A percentile compares a stretch with the other conserved stretches of the same genome.
Conservation (phyloP, 768 basidiomycete species). For the Russula emetica region DNA sequence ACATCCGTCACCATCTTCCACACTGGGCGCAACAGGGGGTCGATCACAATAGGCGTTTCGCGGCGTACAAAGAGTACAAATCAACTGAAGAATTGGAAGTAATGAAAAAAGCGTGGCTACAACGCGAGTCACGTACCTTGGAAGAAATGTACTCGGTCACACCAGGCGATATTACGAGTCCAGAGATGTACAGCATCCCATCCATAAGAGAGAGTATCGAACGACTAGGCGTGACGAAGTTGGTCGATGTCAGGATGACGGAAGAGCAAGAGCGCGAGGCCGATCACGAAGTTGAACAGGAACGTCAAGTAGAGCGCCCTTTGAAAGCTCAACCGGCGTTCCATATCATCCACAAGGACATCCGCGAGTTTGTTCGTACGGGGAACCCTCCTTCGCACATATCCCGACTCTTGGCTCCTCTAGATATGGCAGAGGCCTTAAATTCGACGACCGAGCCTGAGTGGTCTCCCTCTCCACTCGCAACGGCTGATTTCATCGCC, state of each 20-base stretch:
- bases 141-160: slow-evolving; percentile 16
- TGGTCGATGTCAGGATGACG: slow-evolving; percentile 7
- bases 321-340: slow-evolving; percentile 4
- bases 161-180: neutral
- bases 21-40: slow-evolving; percentile 19
- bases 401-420: slow-evolving; percentile 7
- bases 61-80: neutral
- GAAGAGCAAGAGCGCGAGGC: slow-evolving; percentile 26
- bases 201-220: slow-evolving; percentile 6
- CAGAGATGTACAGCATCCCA: neutral
- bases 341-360: slow-evolving; percentile 3
- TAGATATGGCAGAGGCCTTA: neutral
- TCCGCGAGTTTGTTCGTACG: slow-evolving; percentile 13
- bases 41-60: slow-evolving; percentile 9
- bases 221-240: neutral
- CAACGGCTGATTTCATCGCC: slow-evolving; percentile 18
- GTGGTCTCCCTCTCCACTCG: slow-evolving; percentile 19
- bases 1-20: slow-evolving; percentile 18
- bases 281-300: slow-evolving; percentile 18
- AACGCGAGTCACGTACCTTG: slow-evolving; percentile 15
- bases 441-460: neutral
- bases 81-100: neutral
- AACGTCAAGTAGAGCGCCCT: slow-evolving; percentile 15
- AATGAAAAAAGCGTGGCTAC: slow-evolving; percentile 13
- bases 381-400: neutral